phyloP scores from a whole-genome alignment of 2,329 filamentous ascomycete species.

The Incumbomyces lentus region DNA sequence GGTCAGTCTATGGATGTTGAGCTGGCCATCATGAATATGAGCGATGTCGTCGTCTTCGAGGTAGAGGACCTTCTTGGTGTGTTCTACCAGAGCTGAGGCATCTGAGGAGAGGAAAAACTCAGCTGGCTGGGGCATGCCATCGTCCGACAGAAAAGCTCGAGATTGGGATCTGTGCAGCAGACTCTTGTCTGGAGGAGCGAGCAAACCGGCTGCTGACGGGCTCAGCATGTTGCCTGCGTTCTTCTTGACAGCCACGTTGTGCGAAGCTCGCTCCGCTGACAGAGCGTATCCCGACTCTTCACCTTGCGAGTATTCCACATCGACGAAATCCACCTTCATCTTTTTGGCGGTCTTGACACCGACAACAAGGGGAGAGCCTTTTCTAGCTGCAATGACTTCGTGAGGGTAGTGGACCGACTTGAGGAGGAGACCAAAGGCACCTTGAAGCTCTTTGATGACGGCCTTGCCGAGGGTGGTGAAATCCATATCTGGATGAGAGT shows the following conservation, averaged over 20 bases:
- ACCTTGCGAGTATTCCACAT: conserved; percentile 71
- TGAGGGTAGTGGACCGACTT: conserved; percentile 98
- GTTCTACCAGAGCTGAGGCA: conserved; percentile 95
- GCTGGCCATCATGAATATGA: conserved; percentile 95
- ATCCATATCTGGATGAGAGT: conserved; percentile 84
- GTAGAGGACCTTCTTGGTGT: conserved; percentile 99
- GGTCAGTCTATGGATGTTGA: conserved; percentile 96
- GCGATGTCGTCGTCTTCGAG: conserved; percentile 99
- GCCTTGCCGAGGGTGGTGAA: conserved; percentile 96
- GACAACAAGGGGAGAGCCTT: conserved; percentile 94
- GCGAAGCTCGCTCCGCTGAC: conserved; percentile 84
- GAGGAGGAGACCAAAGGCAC: conserved; percentile 91
- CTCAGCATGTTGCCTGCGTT: conserved; percentile 56
- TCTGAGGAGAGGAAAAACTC: conserved; percentile 99
- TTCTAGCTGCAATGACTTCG: conserved; percentile 93
- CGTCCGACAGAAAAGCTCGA: conserved; percentile 95
- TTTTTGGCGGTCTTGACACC: conserved; percentile 94
- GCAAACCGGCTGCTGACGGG: conserved; percentile 46
- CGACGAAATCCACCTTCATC: conserved; percentile 99
- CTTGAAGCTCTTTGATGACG: conserved; percentile 95
- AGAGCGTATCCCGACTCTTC: conserved; percentile 67
- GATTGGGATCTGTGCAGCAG: conserved; percentile 97
- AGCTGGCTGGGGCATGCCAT: conserved; percentile 93
- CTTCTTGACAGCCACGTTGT: conserved; percentile 96
- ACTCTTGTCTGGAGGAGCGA: conserved; percentile 92